These are phyloP conservation scores for Uncinocarpus reesii DNA, from an alignment of 2,329 filamentous ascomycete species.

Conservation along the genomic window DNA sequence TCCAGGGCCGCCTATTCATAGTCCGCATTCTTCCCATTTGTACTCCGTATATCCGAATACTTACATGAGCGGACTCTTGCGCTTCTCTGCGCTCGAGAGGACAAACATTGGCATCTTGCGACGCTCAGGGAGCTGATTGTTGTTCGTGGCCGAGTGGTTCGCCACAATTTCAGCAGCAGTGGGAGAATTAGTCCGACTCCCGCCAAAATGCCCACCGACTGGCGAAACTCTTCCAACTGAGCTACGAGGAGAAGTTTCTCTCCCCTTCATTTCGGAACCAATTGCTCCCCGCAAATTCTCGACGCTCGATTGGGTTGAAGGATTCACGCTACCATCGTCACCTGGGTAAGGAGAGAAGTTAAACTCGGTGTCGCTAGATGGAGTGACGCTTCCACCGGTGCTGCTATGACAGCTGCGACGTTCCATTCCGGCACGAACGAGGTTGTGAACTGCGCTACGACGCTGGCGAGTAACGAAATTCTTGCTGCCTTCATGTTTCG, in stretches of 20 bases:
- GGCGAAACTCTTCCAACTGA: background rate
- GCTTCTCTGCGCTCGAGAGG: conserved; percentile 80
- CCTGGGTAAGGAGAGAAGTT: conserved; percentile 59
- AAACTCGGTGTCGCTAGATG: conserved; percentile 70
- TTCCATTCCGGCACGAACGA: conserved; percentile 80
- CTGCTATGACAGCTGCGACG: conserved; percentile 56
- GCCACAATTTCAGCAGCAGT: conserved; percentile 34
- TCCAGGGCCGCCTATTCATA: background rate
- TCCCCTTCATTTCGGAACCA: conserved; percentile 75
- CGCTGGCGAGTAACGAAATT: conserved; percentile 93
- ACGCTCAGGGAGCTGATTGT: conserved; percentile 45
- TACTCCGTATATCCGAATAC: background rate
- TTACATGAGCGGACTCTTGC: conserved; percentile 51
- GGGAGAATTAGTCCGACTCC: conserved; percentile 15
- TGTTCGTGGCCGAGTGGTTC: conserved; percentile 56
- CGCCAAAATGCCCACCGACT: background rate
- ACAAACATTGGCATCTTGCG: conserved; percentile 81
- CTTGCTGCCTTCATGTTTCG: conserved; percentile 88
- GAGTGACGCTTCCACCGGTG: conserved; percentile 67
- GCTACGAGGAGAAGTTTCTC: conserved; percentile 22
- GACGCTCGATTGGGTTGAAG: conserved; percentile 60
- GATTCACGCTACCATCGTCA: conserved; percentile 36
- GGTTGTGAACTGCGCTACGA: conserved; percentile 79
- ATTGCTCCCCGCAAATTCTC: conserved; percentile 76
- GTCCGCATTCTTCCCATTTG: background rate